Evolutionary conservation across 441 rosid species (phyloP), one percentile per base, ranked within the genome.

Genomic region (Pelargonium australe): DNA sequence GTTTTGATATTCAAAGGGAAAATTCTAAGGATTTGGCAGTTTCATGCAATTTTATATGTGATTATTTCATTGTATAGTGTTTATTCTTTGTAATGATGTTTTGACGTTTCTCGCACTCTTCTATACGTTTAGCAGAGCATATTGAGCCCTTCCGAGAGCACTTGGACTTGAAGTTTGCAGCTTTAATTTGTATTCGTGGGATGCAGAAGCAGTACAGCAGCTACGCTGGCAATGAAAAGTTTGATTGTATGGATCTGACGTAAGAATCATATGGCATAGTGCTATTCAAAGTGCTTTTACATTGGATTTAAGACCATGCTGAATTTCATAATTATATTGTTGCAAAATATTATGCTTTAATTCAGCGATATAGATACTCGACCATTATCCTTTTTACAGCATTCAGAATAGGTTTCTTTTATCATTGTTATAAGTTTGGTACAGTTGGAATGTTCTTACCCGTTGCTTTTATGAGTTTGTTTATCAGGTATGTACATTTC

Each of bases 211-310:
- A 72, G 61, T 87, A 84, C 73, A 80, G 78, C 84, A 82, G 73
- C 70, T 61, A 65, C 67, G 66, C 68, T 10, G 37, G 72, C 70
- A 45, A 75, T 7, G 67, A 67, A n/a, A 85, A 82, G 71, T 77
- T 84, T 67, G 97, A 93, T 77, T 84, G 87, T 72, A 84, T 86
- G 0, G 96, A 92, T 77, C 86, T 92, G 72, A 90, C 92, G 96
- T 92, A 83, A 75, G 93, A 74, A 72, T 58, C 34, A 43, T 73
- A 43, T 53, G n/a, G 11, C 43, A 58, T 19, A 45, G 41, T 11
- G 14, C 65, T 44, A n/a, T 70, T 14, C 25, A 14, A 49, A 20
- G 13, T 66, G 7, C 8, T 65, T 62, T 63, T 53, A 4, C 51
- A 9, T 44, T 65, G 40, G 70, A 57, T 41, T 41, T 9, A 28